Conservation (phyloP, 257 asterid genomes). For the Scutellaria galericulata region DNA sequence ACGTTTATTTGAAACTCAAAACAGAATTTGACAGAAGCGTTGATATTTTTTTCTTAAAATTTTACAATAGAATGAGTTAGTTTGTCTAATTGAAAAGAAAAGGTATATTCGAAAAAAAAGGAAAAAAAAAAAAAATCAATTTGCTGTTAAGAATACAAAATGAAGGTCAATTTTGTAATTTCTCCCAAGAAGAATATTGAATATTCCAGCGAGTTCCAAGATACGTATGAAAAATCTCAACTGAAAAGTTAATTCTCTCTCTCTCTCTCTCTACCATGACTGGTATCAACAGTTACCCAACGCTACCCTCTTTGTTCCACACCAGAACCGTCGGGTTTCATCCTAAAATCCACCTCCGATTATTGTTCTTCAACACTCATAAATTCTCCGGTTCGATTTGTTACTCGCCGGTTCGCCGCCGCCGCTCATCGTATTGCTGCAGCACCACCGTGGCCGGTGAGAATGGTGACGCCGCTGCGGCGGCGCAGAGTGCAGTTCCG, state of each 20-base stretch:
- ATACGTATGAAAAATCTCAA: background rate
- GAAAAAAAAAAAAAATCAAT: too few species aligned
- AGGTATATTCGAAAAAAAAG: too few species aligned
- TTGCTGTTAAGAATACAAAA: too few species aligned
- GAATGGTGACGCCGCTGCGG: constrained; percentile 31
- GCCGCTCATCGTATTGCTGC: constrained; percentile 31
- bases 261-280: constrained; percentile 33
- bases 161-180: background rate
- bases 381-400: background rate
- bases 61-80: too few species aligned
- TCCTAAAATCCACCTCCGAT: constrained; percentile 21
- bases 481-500: constrained; percentile 38
- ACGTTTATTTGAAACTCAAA: too few species aligned
- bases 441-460: constrained; percentile 26
- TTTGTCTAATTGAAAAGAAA: too few species aligned
- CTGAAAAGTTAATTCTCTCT: background rate
- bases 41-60: too few species aligned
- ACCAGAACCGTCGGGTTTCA: constrained; percentile 18
- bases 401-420: constrained; percentile 30
- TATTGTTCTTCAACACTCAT: background rate
- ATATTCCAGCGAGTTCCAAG: constrained; percentile 6
- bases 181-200: background rate
- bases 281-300: constrained; percentile 31
- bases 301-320: constrained; percentile 36
- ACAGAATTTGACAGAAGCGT: too few species aligned